A percentile compares a stretch with the other conserved stretches of the same genome.
Conservation (phyloP, 2,329 filamentous ascomycete genomes). For the Mariannaea elegans region DNA sequence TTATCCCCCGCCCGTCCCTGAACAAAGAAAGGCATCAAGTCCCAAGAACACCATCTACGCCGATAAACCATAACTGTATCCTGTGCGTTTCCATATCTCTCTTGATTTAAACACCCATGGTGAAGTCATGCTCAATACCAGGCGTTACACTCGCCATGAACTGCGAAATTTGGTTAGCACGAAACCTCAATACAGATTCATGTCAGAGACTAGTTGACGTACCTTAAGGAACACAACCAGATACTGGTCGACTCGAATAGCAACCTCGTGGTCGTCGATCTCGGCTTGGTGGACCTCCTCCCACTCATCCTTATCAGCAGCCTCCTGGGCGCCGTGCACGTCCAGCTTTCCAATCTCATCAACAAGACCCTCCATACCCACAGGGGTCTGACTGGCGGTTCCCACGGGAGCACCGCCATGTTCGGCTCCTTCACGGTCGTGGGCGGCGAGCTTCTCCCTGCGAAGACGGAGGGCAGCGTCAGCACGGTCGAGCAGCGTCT, state of each 20-base stretch:
- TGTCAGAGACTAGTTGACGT: too few species aligned
- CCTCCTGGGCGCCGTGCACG: slow-evolving; percentile 60
- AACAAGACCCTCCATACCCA: slow-evolving; percentile 85
- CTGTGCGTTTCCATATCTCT: neutral
- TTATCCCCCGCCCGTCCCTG: neutral
- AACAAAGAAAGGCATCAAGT: neutral
- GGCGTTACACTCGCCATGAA: slow-evolving; percentile 92
- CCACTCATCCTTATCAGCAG: slow-evolving; percentile 68
- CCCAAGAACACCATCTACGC: slow-evolving; percentile 34
- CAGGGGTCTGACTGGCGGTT: slow-evolving; percentile 43
- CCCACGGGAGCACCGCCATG: slow-evolving; percentile 49
- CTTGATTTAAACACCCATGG: slow-evolving; percentile 36
- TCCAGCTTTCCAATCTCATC: slow-evolving; percentile 78
- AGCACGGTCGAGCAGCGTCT: slow-evolving; percentile 92
- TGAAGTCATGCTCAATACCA: slow-evolving; percentile 91
- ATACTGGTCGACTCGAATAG: slow-evolving; percentile 89
- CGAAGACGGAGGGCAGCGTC: slow-evolving; percentile 92
- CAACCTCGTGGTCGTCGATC: slow-evolving; percentile 75
- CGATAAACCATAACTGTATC: slow-evolving; percentile 18
- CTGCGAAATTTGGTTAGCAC: slow-evolving; percentile 43
- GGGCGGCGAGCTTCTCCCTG: slow-evolving; percentile 78
- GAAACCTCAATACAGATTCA: too few species aligned
- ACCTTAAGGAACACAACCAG: slow-evolving; percentile 88
- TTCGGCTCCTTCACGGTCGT: slow-evolving; percentile 54
- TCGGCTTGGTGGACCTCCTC: slow-evolving; percentile 70